Evolutionary conservation across 208 protist species (phyloP).

Genomic region (Wallacemonas sp.): DNA sequence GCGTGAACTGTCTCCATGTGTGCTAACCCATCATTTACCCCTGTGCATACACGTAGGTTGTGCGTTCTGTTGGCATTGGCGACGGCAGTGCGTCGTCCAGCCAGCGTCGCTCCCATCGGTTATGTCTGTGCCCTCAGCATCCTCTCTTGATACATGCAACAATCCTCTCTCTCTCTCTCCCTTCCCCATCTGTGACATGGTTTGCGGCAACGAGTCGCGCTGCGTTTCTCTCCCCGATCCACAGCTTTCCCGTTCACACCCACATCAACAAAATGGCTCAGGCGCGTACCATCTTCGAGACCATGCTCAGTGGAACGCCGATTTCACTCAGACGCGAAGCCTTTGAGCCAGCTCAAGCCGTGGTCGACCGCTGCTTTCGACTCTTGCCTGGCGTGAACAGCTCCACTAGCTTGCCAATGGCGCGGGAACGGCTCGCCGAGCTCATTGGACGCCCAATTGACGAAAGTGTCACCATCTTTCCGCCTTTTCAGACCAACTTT

Average conservation of each 20-base stretch:
- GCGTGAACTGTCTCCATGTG: too few species aligned
- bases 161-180: too few species aligned
- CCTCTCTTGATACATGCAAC: too few species aligned
- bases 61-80: too few species aligned
- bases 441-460: slow-evolving; percentile 31
- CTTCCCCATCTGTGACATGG: too few species aligned
- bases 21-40: too few species aligned
- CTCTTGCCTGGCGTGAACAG: slow-evolving; percentile 24
- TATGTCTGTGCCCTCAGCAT: too few species aligned
- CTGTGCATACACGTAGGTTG: too few species aligned
- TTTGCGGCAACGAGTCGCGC: too few species aligned
- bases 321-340: slow-evolving; percentile 30
- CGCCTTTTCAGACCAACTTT: slow-evolving; percentile 78
- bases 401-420: slow-evolving; percentile 9
- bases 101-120: too few species aligned
- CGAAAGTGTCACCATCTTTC: slow-evolving; percentile 43
- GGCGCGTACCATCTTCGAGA: slow-evolving; percentile 16
- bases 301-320: slow-evolving; percentile 49
- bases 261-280: neutral
- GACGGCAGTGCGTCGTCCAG: too few species aligned
- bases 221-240: neutral
- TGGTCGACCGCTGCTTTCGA: slow-evolving; percentile 23
- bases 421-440: slow-evolving; percentile 17
- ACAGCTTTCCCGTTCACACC: neutral
- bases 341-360: slow-evolving; percentile 22